phyloP scores from a whole-genome alignment of 1,284 basidiomycete genomes.

The Apiotrichum brassicae region DNA sequence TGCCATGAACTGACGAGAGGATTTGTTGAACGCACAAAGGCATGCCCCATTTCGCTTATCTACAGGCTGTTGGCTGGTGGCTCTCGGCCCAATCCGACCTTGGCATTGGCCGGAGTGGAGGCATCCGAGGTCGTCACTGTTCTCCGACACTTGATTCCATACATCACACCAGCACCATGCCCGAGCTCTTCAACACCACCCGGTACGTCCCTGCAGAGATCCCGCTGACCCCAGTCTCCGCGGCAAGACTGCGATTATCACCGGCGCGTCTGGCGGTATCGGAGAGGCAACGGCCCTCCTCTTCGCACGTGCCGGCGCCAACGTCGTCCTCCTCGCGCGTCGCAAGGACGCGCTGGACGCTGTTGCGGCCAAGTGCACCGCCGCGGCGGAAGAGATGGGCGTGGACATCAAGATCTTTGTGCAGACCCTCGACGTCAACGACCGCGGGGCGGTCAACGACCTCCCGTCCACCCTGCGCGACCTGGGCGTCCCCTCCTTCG shows the following conservation, averaged over 20 bases:
- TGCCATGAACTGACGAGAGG: too few species aligned
- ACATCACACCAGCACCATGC: conserved; percentile 6
- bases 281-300: conserved; percentile 49
- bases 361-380: conserved; percentile 39
- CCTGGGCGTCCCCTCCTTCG: conserved; percentile 10
- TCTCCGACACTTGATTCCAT: too few species aligned
- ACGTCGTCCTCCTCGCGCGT: conserved; percentile 55
- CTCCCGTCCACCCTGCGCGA: conserved; percentile 11
- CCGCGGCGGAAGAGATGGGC: conserved; percentile 10
- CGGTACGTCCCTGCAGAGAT: conserved; percentile 1
- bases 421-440: conserved; percentile 18
- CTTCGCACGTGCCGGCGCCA: conserved; percentile 56
- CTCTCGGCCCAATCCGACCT: too few species aligned
- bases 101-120: too few species aligned
- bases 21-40: too few species aligned
- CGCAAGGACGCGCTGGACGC: conserved; percentile 55
- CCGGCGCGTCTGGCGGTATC: conserved; percentile 46
- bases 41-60: too few species aligned
- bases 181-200: conserved; percentile 18
- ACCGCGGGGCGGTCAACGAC: conserved; percentile 15
- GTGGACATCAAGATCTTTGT: not conserved
- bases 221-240: conserved; percentile 11
- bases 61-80: too few species aligned
- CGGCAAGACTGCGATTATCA: conserved; percentile 35
- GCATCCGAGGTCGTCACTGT: too few species aligned